These are phyloP conservation scores for Penicillium sp. DNA, from an alignment of 2,329 filamentous ascomycete genomes.

Conservation along the genomic window DNA sequence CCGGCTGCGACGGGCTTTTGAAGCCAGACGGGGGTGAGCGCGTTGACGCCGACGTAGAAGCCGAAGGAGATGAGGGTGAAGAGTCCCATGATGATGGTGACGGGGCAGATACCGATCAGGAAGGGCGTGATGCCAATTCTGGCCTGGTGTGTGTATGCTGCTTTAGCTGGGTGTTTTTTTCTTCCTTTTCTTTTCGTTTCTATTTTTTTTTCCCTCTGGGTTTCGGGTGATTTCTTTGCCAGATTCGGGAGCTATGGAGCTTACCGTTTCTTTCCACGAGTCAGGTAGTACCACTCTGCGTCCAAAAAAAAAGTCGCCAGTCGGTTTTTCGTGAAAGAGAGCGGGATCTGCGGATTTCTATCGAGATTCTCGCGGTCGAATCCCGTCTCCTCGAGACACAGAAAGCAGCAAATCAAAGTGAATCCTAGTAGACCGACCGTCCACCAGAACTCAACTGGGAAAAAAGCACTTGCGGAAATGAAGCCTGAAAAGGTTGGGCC, in stretches of 20 bases:
- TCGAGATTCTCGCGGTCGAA: conserved; percentile 24
- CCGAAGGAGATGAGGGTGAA: conserved; percentile 36
- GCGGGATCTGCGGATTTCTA: conserved; percentile 14
- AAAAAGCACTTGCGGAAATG: conserved; percentile 31
- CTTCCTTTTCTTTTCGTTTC: too few relatives aligned
- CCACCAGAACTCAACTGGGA: conserved; percentile 42
- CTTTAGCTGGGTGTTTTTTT: not conserved
- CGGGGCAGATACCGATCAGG: conserved; percentile 29
- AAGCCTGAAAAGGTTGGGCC: conserved; percentile 39
- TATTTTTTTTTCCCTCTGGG: too few relatives aligned
- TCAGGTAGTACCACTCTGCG: conserved; percentile 17
- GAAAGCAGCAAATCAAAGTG: conserved; percentile 31
- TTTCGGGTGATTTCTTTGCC: too few relatives aligned
- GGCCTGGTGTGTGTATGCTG: conserved; percentile 7
- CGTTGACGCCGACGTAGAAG: conserved; percentile 31
- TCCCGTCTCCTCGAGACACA: conserved; percentile 38
- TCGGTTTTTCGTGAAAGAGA: conserved; percentile 17
- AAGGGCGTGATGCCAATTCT: conserved; percentile 21
- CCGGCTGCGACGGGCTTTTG: conserved; percentile 32
- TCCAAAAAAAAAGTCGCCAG: conserved; percentile 26
- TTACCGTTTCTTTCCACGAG: conserved; percentile 21
- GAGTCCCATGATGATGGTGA: conserved; percentile 35
- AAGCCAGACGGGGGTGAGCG: conserved; percentile 35
- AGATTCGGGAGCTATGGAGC: not conserved
- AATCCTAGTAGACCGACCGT: conserved; percentile 34